These are phyloP conservation scores for Phytopythium aichiense DNA, from an alignment of 352 stramenopile genomes.

Conservation along the genomic window DNA sequence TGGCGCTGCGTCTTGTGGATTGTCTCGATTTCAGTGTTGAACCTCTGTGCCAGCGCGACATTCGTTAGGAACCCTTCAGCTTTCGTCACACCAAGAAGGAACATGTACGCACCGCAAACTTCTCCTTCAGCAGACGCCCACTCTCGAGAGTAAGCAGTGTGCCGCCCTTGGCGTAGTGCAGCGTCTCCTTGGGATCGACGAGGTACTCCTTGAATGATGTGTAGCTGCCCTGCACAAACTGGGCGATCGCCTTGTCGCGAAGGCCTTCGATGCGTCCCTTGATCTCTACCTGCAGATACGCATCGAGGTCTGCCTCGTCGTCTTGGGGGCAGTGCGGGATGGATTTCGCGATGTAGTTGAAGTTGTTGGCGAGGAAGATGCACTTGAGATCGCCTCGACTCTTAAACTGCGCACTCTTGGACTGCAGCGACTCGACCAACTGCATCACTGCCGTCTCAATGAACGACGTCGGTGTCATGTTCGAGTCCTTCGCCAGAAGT, in stretches of 20 bases:
- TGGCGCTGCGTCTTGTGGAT: slow-evolving; percentile 59
- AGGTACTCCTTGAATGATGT: slow-evolving; percentile 53
- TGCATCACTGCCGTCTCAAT: slow-evolving; percentile 67
- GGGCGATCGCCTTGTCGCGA: slow-evolving; percentile 73
- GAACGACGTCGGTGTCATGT: slow-evolving; percentile 43
- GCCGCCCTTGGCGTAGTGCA: slow-evolving; percentile 84
- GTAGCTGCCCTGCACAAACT: slow-evolving; percentile 85
- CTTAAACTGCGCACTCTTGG: slow-evolving; percentile 51
- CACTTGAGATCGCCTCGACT: slow-evolving; percentile 52
- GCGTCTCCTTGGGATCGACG: slow-evolving; percentile 75
- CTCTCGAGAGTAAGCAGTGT: slow-evolving; percentile 87
- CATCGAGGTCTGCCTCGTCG: slow-evolving; percentile 43
- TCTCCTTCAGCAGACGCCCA: slow-evolving; percentile 89
- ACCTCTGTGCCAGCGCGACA: slow-evolving; percentile 32
- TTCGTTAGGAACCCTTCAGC: not conserved
- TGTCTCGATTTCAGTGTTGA: slow-evolving; percentile 70
- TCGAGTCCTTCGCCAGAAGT: slow-evolving; percentile 52
- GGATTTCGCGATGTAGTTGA: slow-evolving; percentile 85
- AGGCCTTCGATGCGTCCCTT: slow-evolving; percentile 82
- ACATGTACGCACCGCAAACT: slow-evolving; percentile 67
- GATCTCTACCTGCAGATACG: slow-evolving; percentile 59
- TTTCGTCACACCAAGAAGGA: not conserved
- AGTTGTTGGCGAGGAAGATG: slow-evolving; percentile 95
- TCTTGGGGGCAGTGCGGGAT: slow-evolving; percentile 44
- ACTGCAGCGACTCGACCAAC: slow-evolving; percentile 50